phyloP scores from a whole-genome alignment of 768 basidiomycete genomes.

The Pleurotus giganteus region DNA sequence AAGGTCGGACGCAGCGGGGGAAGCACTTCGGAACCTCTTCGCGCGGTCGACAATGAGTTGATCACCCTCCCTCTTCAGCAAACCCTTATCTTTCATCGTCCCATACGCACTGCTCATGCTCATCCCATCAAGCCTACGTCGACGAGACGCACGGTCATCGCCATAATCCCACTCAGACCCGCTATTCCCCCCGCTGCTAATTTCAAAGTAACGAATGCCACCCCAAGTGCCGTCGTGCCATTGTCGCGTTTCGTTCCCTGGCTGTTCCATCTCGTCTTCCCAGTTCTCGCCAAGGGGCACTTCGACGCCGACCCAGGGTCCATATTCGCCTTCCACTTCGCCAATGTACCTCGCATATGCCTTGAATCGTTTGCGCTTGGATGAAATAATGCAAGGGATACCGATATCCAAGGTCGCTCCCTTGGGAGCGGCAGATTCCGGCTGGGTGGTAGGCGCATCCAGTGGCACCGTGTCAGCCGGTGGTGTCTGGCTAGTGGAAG shows the following conservation, averaged over 20 bases:
- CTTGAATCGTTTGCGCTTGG: constrained; percentile 79
- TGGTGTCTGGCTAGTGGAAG: constrained; percentile 9
- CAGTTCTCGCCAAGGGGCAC: constrained; percentile 68
- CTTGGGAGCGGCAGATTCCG: constrained; percentile 35
- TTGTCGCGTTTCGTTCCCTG: constrained; percentile 49
- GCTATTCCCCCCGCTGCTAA: constrained; percentile 38
- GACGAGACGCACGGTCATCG: constrained; percentile 44
- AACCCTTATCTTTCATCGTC: constrained; percentile 23
- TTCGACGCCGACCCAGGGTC: constrained; percentile 91
- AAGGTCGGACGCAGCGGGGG: constrained; percentile 59
- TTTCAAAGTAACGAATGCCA: constrained; percentile 83
- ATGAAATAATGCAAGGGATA: constrained; percentile 87
- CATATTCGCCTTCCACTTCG: constrained; percentile 76
- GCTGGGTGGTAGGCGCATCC: too few species aligned
- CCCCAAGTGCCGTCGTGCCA: constrained; percentile 88
- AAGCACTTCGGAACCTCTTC: constrained; percentile 70
- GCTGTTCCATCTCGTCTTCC: constrained; percentile 27
- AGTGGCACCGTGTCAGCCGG: constrained; percentile 22
- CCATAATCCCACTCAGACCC: constrained; percentile 67
- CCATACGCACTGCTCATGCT: constrained; percentile 24
- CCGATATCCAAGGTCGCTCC: constrained; percentile 83
- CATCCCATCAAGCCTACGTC: constrained; percentile 41
- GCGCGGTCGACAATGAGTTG: constrained; percentile 50
- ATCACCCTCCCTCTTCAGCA: constrained; percentile 41
- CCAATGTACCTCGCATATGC: constrained; percentile 89